These are phyloP conservation scores for Phycomyces nitens DNA, from an alignment of 192 early-diverging fungal species.

Conservation along the genomic window DNA sequence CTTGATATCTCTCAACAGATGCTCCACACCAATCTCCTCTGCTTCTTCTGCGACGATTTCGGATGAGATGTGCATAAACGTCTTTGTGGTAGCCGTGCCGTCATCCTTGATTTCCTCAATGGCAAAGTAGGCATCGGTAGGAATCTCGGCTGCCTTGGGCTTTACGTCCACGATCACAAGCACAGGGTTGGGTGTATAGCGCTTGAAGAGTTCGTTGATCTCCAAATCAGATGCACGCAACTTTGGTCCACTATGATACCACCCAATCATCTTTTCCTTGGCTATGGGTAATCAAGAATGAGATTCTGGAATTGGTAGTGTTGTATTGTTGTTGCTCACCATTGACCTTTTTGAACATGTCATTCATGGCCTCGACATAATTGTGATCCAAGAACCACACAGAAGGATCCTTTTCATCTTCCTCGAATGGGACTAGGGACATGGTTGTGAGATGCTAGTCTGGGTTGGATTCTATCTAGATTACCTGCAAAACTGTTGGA, in stretches of 20 bases:
- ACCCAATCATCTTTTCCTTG: slow-evolving; percentile 94
- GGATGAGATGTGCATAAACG: slow-evolving; percentile 94
- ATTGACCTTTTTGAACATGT: slow-evolving; percentile 99
- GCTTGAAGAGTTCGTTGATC: slow-evolving; percentile 97
- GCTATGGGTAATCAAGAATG: slow-evolving; percentile 46
- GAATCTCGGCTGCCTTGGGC: slow-evolving; percentile 88
- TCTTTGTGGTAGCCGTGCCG: slow-evolving; percentile 93
- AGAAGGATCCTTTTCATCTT: slow-evolving; percentile 96
- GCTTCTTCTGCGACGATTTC: slow-evolving; percentile 98
- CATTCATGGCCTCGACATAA: slow-evolving; percentile 98
- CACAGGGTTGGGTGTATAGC: slow-evolving; percentile 92
- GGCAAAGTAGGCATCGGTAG: slow-evolving; percentile 96
- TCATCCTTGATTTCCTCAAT: slow-evolving; percentile 99
- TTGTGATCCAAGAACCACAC: slow-evolving; percentile 99
- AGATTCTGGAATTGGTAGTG: neutral
- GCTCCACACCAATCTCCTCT: slow-evolving; percentile 99
- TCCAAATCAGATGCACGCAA: slow-evolving; percentile 93
- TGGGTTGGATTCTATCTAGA: neutral
- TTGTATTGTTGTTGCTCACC: slow-evolving; percentile 48
- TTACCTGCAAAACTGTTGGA: slow-evolving; percentile 97
- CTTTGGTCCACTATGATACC: slow-evolving; percentile 99
- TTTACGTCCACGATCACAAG: slow-evolving; percentile 97
- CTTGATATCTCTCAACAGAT: slow-evolving; percentile 96
- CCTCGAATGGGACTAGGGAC: slow-evolving; percentile 94
- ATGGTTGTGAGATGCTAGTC: neutral